Base-by-base conservation (phyloP, 768 basidiomycete genomes). In the Coprinopsis sp. region DNA sequence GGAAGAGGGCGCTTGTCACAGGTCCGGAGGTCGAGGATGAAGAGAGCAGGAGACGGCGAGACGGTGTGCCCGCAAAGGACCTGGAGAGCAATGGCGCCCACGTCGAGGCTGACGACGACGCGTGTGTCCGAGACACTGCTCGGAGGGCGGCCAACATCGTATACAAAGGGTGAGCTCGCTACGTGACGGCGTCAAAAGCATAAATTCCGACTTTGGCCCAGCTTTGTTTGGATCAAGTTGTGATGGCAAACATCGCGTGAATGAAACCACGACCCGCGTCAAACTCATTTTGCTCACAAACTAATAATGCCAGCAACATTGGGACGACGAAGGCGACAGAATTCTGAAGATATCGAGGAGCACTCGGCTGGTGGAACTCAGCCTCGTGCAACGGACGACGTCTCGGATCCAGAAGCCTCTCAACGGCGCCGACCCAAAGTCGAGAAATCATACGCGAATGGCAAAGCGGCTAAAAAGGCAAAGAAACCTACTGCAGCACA, bases 261-360 rank as follows among this genome's bases (percentile, higher is more conserved):
- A 70, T 71, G 72, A 64, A 56, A 51, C 53, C 57, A 55, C 59
- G 56, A 44, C 51, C 53, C 43, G 50, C 34, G 53, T 33, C 48
- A 38, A 31, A 40, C 51, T 57, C 36, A 44, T 48, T 37, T 51
- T 53, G 23, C 40, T 48, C 38, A 51, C n/a, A n/a, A n/a, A n/a
- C n/a, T n/a, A n/a, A n/a, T n/a, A n/a, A n/a, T n/a, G n/a, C n/a
- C n/a, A n/a, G 44, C 30, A 44, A 21, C 44, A 75, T 74, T 73
- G n/a, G n/a, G 31, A 67, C 61, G 37, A 51, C 61, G n/a, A 44
- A 74, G 67, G 37, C 69, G 71, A 16, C 76, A 71, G 46, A 71
- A 71, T 3, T 75, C 77, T 11, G 76, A 76, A 21, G 83, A 84
- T 44, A 82, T 83, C 29, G 83, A 84, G 58, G 81, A 78, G 33